Evolutionary conservation across 129 eudicot genomes (phyloP).

Genomic region (Flaveria robusta): DNA sequence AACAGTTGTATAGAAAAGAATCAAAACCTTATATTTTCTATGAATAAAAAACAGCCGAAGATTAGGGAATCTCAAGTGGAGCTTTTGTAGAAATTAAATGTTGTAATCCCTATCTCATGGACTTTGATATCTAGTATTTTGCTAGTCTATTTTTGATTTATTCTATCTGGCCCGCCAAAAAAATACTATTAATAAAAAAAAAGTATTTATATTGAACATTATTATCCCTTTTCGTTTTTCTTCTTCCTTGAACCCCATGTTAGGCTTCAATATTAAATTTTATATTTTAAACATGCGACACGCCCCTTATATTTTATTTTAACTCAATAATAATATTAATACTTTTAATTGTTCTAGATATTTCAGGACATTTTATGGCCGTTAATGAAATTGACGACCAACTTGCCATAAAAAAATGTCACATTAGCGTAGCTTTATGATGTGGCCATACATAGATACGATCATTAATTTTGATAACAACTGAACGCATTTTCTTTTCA

Average conservation of each 20-base stretch:
- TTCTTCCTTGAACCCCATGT: not conserved
- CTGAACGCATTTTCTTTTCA: not conserved
- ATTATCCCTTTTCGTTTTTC: not conserved
- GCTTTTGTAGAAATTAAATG: too few species aligned
- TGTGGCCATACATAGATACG: not conserved
- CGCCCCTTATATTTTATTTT: not conserved
- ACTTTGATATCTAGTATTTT: too few species aligned
- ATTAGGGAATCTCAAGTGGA: too few species aligned
- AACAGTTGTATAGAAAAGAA: too few species aligned
- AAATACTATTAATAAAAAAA: not conserved
- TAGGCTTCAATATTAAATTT: not conserved
- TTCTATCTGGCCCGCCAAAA: too few species aligned
- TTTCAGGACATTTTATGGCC: not conserved
- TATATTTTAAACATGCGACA: not conserved
- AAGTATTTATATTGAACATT: not conserved
- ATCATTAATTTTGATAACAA: not conserved
- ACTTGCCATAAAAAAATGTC: not conserved
- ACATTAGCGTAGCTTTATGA: slow-evolving; percentile 9
- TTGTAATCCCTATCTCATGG: too few species aligned
- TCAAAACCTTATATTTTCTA: too few species aligned
- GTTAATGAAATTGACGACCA: slow-evolving; percentile 1
- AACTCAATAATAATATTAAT: not conserved
- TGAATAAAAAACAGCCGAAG: too few species aligned
- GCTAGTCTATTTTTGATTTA: too few species aligned
- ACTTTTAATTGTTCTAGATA: not conserved